Conservation (phyloP, 345 rosid species). For the Eucalyptus lansdowneana region DNA sequence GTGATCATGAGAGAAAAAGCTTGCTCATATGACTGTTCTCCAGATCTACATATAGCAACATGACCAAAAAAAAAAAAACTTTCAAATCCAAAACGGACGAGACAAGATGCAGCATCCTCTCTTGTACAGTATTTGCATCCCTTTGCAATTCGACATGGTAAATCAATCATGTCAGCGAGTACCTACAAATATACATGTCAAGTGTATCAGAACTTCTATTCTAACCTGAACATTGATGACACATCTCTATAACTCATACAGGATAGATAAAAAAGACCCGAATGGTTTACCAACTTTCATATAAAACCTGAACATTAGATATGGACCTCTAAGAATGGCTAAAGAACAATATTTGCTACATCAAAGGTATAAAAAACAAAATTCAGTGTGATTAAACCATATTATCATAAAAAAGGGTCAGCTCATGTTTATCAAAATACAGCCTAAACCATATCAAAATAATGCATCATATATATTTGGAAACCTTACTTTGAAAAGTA, state of each 20-base stretch:
- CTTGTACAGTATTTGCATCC: slow-evolving; percentile 92
- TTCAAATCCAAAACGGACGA: slow-evolving; percentile 81
- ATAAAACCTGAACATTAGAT: neutral
- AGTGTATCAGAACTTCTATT: neutral
- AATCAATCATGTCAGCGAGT: slow-evolving; percentile 80
- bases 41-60: neutral
- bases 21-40: neutral
- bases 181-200: slow-evolving; percentile 34
- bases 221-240: neutral
- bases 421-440: neutral
- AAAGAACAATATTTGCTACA: neutral
- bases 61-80: slow-evolving; percentile 21
- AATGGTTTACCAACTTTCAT: neutral
- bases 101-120: slow-evolving; percentile 91
- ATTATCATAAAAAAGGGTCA: neutral
- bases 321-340: neutral
- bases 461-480: neutral
- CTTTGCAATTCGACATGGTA: slow-evolving; percentile 97
- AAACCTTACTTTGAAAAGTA: slow-evolving; percentile 81
- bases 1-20: neutral
- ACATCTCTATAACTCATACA: neutral
- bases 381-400: neutral
- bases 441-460: neutral
- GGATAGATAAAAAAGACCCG: neutral
- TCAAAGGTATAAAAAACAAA: neutral